Evolutionary conservation across 495 filamentous ascomycete genomes (phyloP).

Genomic region (Hyphodiscus hymeniophilus): DNA sequence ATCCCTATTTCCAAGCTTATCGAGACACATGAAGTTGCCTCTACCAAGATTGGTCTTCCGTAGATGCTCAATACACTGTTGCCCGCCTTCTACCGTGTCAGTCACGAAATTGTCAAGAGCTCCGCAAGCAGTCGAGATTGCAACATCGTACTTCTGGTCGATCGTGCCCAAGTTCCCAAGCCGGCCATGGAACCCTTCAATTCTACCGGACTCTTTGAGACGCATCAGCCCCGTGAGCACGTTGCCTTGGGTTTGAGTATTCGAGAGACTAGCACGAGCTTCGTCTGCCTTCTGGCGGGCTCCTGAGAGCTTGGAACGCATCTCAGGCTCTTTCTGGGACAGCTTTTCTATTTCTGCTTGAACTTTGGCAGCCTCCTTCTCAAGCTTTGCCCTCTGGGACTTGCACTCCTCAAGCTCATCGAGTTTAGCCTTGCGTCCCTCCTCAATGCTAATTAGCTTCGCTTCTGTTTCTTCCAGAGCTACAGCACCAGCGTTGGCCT

Average conservation of each 20-base stretch:
- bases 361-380: slow-evolving; percentile 64
- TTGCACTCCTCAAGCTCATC: slow-evolving; percentile 69
- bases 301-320: slow-evolving; percentile 73
- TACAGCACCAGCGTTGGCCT: slow-evolving; percentile 74
- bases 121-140: slow-evolving; percentile 92
- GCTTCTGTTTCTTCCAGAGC: slow-evolving; percentile 75
- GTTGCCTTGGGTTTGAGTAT: slow-evolving; percentile 85
- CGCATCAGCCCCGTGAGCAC: slow-evolving; percentile 88
- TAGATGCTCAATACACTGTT: slow-evolving; percentile 95
- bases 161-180: slow-evolving; percentile 95
- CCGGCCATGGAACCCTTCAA: slow-evolving; percentile 92
- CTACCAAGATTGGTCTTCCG: slow-evolving; percentile 96
- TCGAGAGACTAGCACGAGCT: slow-evolving; percentile 79
- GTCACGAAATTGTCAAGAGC: slow-evolving; percentile 91
- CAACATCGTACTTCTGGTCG: slow-evolving; percentile 88
- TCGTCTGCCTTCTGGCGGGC: slow-evolving; percentile 92
- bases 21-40: slow-evolving; percentile 92
- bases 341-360: slow-evolving; percentile 65
- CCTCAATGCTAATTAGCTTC: slow-evolving; percentile 67
- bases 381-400: slow-evolving; percentile 57
- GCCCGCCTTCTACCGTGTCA: slow-evolving; percentile 87
- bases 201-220: slow-evolving; percentile 89
- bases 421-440: slow-evolving; percentile 58
- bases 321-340: slow-evolving; percentile 64
- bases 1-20: slow-evolving; percentile 72